These are phyloP conservation scores for Theobroma grandiflorum DNA, from an alignment of 441 rosid species.

Conservation along the genomic window DNA sequence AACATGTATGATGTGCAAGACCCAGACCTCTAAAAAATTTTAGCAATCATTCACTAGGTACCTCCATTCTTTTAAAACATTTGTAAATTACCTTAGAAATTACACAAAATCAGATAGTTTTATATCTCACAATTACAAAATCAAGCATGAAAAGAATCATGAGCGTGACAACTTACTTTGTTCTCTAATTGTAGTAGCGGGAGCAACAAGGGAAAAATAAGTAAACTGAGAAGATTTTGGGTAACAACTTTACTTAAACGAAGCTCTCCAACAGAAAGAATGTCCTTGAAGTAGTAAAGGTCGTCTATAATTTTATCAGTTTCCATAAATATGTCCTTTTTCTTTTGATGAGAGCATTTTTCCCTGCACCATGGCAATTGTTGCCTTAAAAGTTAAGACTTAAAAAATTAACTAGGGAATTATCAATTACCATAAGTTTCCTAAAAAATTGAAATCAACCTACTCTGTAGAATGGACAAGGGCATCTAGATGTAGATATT, in stretches of 20 bases:
- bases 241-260: conserved; percentile 54
- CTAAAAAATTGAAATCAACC: conserved; percentile 31
- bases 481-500: conserved; percentile 54
- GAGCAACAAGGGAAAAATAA: conserved; percentile 60
- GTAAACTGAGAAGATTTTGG: conserved; percentile 55
- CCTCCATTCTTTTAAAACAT: conserved; percentile 13
- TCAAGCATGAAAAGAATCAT: conserved; percentile 20
- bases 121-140: not conserved
- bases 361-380: conserved; percentile 50
- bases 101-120: no score
- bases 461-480: conserved; percentile 57
- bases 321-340: conserved; percentile 48
- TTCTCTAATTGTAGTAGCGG: conserved; percentile 51
- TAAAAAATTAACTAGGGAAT: conserved; percentile 21
- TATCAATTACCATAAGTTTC: conserved; percentile 22
- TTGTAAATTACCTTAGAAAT: not conserved
- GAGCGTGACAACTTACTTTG: conserved; percentile 50
- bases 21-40: not conserved
- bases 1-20: conserved; percentile 6
- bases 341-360: conserved; percentile 36
- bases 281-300: conserved; percentile 75
- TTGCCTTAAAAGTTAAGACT: conserved; percentile 12
- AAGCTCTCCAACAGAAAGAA: conserved; percentile 57
- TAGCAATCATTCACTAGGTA: not conserved
- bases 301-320: conserved; percentile 71